Base-by-base conservation (phyloP, 805 yeast species). In the Cyberlindnera maritima region DNA sequence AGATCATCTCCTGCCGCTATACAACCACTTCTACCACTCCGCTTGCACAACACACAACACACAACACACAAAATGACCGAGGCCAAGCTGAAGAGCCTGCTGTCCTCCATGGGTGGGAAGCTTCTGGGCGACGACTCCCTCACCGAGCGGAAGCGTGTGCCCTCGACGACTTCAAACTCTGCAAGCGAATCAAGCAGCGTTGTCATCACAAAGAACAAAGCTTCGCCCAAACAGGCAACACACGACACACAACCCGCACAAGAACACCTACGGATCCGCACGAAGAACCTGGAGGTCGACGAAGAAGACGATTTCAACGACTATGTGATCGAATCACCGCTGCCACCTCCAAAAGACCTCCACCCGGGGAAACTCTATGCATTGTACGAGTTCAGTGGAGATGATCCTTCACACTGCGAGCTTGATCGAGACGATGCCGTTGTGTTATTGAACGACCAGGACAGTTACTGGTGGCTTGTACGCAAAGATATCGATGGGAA, bases 391-490 rank as follows among this genome's bases (percentile, higher is more conserved):
- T 92, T 94, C 58, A 76, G 75, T 43, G 98, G 97, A 1, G 96
- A 96, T 5, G 97, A 90, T 61, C 90, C 92, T 4, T 88, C 94
- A 39, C 99, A 92, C 67, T 85, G 96, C 55, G 81, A 85, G 48
- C 74, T 92, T 11, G 63, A 70, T 18, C 81, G 88, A 54, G 91
- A 92, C 60, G 96, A 89, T 58, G 83, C 95, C 2, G 92, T 95
- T 53, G 71, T 78, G 37, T 68, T 94, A 17, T 68, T 94, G 31
- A 90, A 89, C 61, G 99, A 94, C 61, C 83, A 86, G 41, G 97
- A 94, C 66, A 78, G 88, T 50, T 94, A 94, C 67, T 94, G 99
- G 99, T 94, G 99, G 98, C 71, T 92, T 11, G 92, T 94, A 56
- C 65, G 77, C 58, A 63, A 74, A 50, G 71, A 72, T 36, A 65